phyloP scores from a whole-genome alignment of 805 yeast species.

The Ogataea pignaliae region DNA sequence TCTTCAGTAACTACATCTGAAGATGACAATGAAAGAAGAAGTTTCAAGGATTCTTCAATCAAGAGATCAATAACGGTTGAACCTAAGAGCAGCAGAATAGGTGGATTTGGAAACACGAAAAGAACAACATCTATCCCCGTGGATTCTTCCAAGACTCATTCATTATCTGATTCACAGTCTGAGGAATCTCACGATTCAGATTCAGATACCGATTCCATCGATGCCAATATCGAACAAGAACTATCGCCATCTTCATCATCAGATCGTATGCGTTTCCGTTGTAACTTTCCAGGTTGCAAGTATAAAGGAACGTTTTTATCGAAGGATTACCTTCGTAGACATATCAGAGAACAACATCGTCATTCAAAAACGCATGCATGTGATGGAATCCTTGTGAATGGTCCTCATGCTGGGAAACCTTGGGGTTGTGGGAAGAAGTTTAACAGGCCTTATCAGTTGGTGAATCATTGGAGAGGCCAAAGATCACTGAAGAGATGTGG shows the following conservation, averaged over 20 bases:
- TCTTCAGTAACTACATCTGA: too few species aligned
- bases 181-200: too few species aligned
- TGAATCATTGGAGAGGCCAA: constrained; percentile 32
- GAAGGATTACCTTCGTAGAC: constrained; percentile 26
- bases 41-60: too few species aligned
- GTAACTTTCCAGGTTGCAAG: constrained; percentile 19
- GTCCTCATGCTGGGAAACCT: constrained; percentile 1
- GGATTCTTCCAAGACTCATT: too few species aligned
- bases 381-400: constrained; percentile 11
- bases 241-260: constrained; percentile 2
- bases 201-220: constrained; percentile 9
- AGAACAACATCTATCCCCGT: too few species aligned
- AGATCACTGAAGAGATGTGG: constrained; percentile 27
- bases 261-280: constrained; percentile 11
- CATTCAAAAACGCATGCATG: constrained; percentile 20
- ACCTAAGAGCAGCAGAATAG: too few species aligned
- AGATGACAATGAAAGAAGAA: too few species aligned
- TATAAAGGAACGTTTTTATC: constrained; percentile 27
- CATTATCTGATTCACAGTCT: too few species aligned
- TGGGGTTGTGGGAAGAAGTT: constrained; percentile 32
- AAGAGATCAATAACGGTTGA: too few species aligned
- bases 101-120: too few species aligned
- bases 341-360: constrained; percentile 28
- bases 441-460: constrained; percentile 30
- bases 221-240: constrained; percentile 7